Percentiles rank a stretch among this genome's conserved stretches.
Evolutionary conservation across 2,329 filamentous ascomycete species (phyloP).

Genomic region (Colletotrichum acutatum): DNA sequence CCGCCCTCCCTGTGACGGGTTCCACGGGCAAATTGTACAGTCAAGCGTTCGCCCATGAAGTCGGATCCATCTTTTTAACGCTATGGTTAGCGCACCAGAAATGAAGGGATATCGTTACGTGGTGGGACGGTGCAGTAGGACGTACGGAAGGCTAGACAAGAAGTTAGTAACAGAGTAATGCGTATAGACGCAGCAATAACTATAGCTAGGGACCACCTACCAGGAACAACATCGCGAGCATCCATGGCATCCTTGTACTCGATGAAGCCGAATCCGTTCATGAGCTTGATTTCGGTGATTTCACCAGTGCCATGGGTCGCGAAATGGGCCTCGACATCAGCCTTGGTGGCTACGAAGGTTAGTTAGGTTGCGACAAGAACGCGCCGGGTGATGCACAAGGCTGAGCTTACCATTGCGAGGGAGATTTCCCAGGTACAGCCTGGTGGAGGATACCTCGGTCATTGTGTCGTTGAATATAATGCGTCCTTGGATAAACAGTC

Average conservation of each 20-base stretch:
- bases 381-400: slow-evolving; percentile 3
- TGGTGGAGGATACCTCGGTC: slow-evolving; percentile 91
- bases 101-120: slow-evolving; percentile 19
- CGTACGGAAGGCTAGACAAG: slow-evolving; percentile 69
- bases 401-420: slow-evolving; percentile 86
- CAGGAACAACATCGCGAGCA: slow-evolving; percentile 96
- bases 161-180: neutral
- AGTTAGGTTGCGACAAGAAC: neutral
- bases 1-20: slow-evolving; percentile 65
- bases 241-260: slow-evolving; percentile 99
- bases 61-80: slow-evolving; percentile 84
- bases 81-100: slow-evolving; percentile 34
- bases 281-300: slow-evolving; percentile 99
- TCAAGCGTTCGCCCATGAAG: slow-evolving; percentile 97
- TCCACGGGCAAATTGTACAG: slow-evolving; percentile 97
- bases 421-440: slow-evolving; percentile 97
- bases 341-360: slow-evolving; percentile 82
- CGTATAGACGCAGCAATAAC: neutral
- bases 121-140: slow-evolving; percentile 40
- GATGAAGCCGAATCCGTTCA: slow-evolving; percentile 99
- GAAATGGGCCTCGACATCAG: slow-evolving; percentile 96
- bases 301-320: slow-evolving; percentile 95
- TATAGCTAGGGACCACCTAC: slow-evolving; percentile 65
- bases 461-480: slow-evolving; percentile 58
- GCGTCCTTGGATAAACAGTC: slow-evolving; percentile 10